Percentiles rank a stretch among this genome's conserved stretches.
Evolutionary conservation across 352 stramenopile genomes (phyloP).

Genomic region (Pseudoperonospora humuli): DNA sequence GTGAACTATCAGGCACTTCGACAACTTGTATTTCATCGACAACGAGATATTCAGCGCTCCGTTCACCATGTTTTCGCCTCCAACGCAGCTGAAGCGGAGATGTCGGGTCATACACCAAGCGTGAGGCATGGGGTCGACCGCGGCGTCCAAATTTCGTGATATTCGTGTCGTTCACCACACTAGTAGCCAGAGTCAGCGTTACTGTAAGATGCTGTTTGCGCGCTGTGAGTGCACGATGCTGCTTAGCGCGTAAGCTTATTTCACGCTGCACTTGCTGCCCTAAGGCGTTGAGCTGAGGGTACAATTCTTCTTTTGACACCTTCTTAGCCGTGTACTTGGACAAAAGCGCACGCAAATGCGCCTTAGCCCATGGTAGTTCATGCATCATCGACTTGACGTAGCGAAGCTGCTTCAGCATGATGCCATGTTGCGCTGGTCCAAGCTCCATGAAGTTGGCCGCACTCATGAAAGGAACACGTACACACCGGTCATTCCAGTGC

Average conservation of each 20-base stretch:
- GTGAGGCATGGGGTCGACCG: conserved; percentile 61
- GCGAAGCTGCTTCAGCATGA: conserved; percentile 77
- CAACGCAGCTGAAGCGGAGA: conserved; percentile 62
- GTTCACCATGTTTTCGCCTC: conserved; percentile 71
- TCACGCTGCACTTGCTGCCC: conserved; percentile 63
- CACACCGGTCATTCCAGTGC: conserved; percentile 54
- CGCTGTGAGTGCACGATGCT: conserved; percentile 35
- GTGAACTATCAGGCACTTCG: conserved; percentile 14
- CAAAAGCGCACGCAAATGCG: conserved; percentile 52
- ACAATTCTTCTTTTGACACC: conserved; percentile 65
- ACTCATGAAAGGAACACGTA: conserved; percentile 37
- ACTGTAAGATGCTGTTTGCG: conserved; percentile 62
- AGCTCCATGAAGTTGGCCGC: conserved; percentile 36
- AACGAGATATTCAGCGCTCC: conserved; percentile 45
- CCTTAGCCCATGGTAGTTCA: conserved; percentile 76
- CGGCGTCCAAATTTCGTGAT: conserved; percentile 67
- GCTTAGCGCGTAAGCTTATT: conserved; percentile 28
- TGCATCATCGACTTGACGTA: conserved; percentile 82
- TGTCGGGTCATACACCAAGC: conserved; percentile 60
- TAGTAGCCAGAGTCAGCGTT: conserved; percentile 48
- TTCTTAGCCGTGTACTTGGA: conserved; percentile 68
- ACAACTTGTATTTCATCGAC: conserved; percentile 49
- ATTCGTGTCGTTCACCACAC: conserved; percentile 55
- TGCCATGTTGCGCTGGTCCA: conserved; percentile 60
- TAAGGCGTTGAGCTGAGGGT: conserved; percentile 66